Evolutionary conservation across 371 early-diverging fungal species (phyloP), one percentile per base, ranked within the genome.

Genomic region (Mortierella polycephala): DNA sequence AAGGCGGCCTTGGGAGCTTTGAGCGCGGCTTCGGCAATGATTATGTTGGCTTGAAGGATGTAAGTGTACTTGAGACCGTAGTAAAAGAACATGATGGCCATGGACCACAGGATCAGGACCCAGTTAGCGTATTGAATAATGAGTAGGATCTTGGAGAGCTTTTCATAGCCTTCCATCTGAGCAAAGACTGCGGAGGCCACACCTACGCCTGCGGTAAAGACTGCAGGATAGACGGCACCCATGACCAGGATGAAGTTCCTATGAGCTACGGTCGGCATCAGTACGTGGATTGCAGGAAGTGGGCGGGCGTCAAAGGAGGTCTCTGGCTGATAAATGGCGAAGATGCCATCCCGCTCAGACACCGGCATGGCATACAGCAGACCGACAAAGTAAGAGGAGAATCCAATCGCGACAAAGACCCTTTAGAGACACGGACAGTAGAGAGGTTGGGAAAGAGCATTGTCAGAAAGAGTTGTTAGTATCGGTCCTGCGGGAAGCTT

Each of bases 51-150:
- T 2, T 67, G 80, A 4, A 79, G 70, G 56, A 79, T 79, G 44
- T 73, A 79, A 2, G 80, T 79, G 64, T 79, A 79, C 59, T 79
- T 79, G 62, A 79, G 66, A 8, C 80, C 80, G 54, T 79, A 79
- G 69, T 79, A 79, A 56, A 79, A 79, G 57, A 79, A 79, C 73
- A 79, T 62, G 53, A 66, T 55, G 14, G 80, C 66, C 73, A 79
- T 79, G 20, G 73, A 56, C 69, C 69, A 79, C 30, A 79, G 73
- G 30, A 79, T 79, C 45, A 79, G 11, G 2, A 73, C 80, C 80
- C 80, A 79, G 53, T 79, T 72, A 0, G 69, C 61, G 57, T 79
- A 79, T 44, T 79, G 73, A 20, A 73, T 42, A 6, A 65, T 55
- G 40, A 72, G 60, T 7, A 79, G 56, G 23, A 69, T 69, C 10